Evolutionary conservation across 306 rosid genomes (phyloP).

Genomic region (Prosopis cineraria): DNA sequence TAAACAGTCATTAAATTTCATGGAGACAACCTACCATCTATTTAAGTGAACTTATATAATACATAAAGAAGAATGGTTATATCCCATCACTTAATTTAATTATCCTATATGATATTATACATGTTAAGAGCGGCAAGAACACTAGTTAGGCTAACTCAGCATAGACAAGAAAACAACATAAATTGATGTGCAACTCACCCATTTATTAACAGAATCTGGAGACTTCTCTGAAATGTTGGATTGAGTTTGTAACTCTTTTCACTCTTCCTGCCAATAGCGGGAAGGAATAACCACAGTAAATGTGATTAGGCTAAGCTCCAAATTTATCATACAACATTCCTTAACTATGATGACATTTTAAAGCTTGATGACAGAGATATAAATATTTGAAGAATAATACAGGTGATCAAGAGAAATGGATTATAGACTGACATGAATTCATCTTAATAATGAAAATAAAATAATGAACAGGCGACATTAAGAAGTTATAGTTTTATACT

Average conservation of each 20-base stretch:
- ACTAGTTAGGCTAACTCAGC: conserved; percentile 27
- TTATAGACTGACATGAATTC: conserved; percentile 9
- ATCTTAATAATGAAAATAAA: not conserved
- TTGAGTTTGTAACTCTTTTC: conserved; percentile 77
- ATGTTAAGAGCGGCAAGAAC: conserved; percentile 10
- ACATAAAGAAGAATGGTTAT: conserved; percentile 14
- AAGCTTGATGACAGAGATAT: not conserved
- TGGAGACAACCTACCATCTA: conserved; percentile 17
- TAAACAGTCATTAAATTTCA: conserved; percentile 27
- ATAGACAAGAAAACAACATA: conserved; percentile 4
- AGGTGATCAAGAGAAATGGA: conserved; percentile 7
- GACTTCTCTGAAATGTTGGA: conserved; percentile 78
- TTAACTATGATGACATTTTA: not conserved
- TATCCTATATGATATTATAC: not conserved
- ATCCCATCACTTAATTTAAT: not conserved
- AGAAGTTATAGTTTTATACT: not conserved
- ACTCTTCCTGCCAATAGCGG: conserved; percentile 65
- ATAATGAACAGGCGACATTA: not conserved
- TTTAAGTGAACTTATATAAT: conserved; percentile 16
- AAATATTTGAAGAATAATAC: conserved; percentile 6
- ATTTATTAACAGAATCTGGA: conserved; percentile 71
- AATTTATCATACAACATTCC: conserved; percentile 6
- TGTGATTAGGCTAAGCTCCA: conserved; percentile 13
- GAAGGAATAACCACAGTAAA: not conserved
- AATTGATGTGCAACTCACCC: conserved; percentile 61